Conservation (phyloP, 1,139 yeast species). For the Geotrichum macrosporum region DNA sequence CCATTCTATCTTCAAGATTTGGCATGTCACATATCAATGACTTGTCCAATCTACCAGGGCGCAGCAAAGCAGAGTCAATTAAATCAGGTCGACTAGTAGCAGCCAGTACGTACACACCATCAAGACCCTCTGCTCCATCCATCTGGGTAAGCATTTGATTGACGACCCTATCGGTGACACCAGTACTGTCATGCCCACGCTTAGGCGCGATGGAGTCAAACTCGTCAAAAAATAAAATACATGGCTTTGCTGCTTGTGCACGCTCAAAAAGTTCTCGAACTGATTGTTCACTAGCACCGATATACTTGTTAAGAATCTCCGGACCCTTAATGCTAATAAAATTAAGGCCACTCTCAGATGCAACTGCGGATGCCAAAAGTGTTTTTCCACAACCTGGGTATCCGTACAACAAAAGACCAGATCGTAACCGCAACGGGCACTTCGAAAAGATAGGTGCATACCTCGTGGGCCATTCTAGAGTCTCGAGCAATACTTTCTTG, state of each 20-base stretch:
- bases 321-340: slow-evolving; percentile 96
- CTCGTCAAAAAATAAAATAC: slow-evolving; percentile 91
- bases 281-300: slow-evolving; percentile 95
- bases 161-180: slow-evolving; percentile 95
- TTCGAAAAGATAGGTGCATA: slow-evolving; percentile 90
- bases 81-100: slow-evolving; percentile 95
- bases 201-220: slow-evolving; percentile 97
- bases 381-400: slow-evolving; percentile 99
- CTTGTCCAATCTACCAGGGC: slow-evolving; percentile 96
- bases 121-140: slow-evolving; percentile 99
- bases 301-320: slow-evolving; percentile 88
- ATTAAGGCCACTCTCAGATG: slow-evolving; percentile 90
- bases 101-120: slow-evolving; percentile 93
- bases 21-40: slow-evolving; percentile 91
- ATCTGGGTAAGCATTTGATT: slow-evolving; percentile 95
- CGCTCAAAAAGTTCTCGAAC: slow-evolving; percentile 89
- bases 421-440: slow-evolving; percentile 80
- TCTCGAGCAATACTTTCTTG: slow-evolving; percentile 71
- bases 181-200: slow-evolving; percentile 97
- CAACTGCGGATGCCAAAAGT: slow-evolving; percentile 85
- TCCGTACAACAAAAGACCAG: slow-evolving; percentile 87
- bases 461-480: slow-evolving; percentile 95
- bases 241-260: slow-evolving; percentile 92
- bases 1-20: slow-evolving; percentile 59
- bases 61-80: slow-evolving; percentile 86